These are phyloP conservation scores for Penicillium steckii DNA, from an alignment of 495 filamentous ascomycete genomes.

Conservation along the genomic window DNA sequence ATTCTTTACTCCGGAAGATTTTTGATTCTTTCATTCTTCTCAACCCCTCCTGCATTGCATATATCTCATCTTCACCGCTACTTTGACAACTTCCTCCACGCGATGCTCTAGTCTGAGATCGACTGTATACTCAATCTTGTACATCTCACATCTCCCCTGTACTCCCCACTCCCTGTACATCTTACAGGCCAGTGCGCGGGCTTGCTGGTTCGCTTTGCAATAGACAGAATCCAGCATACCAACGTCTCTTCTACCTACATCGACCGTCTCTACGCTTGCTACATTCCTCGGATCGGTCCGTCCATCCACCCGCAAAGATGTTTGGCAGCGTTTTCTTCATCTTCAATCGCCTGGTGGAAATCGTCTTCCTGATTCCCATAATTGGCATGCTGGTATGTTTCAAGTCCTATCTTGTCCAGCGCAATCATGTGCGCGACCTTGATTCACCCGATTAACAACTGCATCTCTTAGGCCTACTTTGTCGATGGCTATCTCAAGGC, in stretches of 20 bases:
- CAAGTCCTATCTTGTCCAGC: neutral
- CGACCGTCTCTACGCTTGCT: too few relatives aligned
- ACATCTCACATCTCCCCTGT: too few relatives aligned
- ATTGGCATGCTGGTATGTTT: constrained; percentile 76
- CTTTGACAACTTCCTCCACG: too few relatives aligned
- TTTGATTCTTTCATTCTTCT: neutral
- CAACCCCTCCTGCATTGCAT: neutral
- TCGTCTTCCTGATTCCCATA: constrained; percentile 82
- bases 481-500: constrained; percentile 68
- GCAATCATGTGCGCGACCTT: too few relatives aligned
- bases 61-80: neutral
- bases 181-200: too few relatives aligned
- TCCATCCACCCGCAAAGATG: constrained; percentile 50
- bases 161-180: too few relatives aligned
- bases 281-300: constrained; percentile 17
- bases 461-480: constrained; percentile 60
- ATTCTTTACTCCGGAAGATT: neutral
- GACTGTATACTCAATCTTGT: too few relatives aligned
- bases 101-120: too few relatives aligned
- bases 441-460: constrained; percentile 11
- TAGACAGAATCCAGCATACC: too few relatives aligned
- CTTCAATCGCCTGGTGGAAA: constrained; percentile 78
- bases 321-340: constrained; percentile 77
- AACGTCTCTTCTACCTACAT: too few relatives aligned
- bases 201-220: too few relatives aligned